Evolutionary conservation across 108 stramenopile genomes (phyloP).

Genomic region (Aurantiochytrium sp.): DNA sequence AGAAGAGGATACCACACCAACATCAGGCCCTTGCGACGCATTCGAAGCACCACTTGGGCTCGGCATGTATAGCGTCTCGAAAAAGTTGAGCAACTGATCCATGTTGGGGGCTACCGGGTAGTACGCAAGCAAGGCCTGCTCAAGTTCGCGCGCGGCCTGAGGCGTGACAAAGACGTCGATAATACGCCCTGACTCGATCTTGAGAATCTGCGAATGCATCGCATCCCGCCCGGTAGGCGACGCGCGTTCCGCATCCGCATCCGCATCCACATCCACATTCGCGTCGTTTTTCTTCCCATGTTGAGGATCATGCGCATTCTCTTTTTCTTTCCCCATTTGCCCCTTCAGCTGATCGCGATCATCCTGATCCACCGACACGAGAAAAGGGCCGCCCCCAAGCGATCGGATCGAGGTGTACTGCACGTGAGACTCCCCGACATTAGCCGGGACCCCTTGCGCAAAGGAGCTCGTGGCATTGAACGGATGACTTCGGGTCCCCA

Average conservation of each 20-base stretch:
- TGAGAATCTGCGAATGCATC: background rate
- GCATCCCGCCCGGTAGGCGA: background rate
- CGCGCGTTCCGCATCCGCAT: no score
- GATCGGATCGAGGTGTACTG: background rate
- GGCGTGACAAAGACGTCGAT: slow-evolving; percentile 11
- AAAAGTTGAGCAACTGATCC: slow-evolving; percentile 9
- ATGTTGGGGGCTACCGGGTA: slow-evolving; percentile 1
- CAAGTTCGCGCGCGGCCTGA: background rate
- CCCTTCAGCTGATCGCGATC: background rate
- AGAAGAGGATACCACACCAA: background rate
- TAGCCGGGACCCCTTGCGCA: background rate
- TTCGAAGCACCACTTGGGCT: background rate
- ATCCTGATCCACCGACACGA: background rate
- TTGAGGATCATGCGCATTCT: background rate
- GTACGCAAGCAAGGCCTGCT: background rate
- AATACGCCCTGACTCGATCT: background rate
- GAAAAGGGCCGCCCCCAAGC: background rate
- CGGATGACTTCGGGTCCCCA: background rate
- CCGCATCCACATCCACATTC: no score
- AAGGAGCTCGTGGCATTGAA: background rate
- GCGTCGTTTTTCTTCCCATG: background rate
- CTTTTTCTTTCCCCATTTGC: background rate
- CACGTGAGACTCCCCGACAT: background rate
- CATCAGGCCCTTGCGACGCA: no score
- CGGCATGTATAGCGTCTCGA: background rate